Evolutionary conservation across 169 alveolate species (phyloP), one percentile per base, ranked within the genome.

Genomic region (Perkinsus chesapeaki): DNA sequence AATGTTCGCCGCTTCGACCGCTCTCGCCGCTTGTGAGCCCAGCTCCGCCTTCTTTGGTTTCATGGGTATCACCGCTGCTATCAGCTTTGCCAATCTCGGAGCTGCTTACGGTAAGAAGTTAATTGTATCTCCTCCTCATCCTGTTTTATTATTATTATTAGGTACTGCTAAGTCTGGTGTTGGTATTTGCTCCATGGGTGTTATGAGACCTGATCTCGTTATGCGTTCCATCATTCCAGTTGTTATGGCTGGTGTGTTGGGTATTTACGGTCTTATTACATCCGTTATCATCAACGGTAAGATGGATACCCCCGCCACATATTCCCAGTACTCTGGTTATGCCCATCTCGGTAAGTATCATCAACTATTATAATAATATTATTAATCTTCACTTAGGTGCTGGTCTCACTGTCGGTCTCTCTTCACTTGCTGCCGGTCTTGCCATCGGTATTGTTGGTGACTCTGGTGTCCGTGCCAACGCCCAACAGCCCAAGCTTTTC

Each of bases 361-460:
- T 93, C 37, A 96, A 96, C 94, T 96, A 97, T 94, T 97, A 98
- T 23, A 96, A 97, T 31, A 95, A 95, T 95, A 73, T 96, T 36
- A 99, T 99, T 90, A 99, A 98, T 96, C 97, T 99, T 38, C 99
- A 99, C 95, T 96, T 99, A 39, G 82, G 94, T 48, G 97, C 96
- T 27, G 97, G 97, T n/a, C 73, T 93, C 91, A 95, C 96, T 0
- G 95, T 94, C 37, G 97, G 97, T 34, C 94, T 95, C 82, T 60
- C 82, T 23, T 60, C 82, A 27, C 82, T 60, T 98, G 99, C 99
- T 91, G 99, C 99, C 47, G 99, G 99, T 48, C 96, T 99, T 39
- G 99, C 99, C 91, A 99, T 99, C 93, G 99, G 99, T 91, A 98
- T 99, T 60, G 99, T 99, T 48, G 99, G 99, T 91, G 99, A 99